Percentiles rank a stretch among this genome's conserved stretches.
phyloP scores from a whole-genome alignment of 169 alveolate genomes.

The Plasmodium billcollinsi region DNA sequence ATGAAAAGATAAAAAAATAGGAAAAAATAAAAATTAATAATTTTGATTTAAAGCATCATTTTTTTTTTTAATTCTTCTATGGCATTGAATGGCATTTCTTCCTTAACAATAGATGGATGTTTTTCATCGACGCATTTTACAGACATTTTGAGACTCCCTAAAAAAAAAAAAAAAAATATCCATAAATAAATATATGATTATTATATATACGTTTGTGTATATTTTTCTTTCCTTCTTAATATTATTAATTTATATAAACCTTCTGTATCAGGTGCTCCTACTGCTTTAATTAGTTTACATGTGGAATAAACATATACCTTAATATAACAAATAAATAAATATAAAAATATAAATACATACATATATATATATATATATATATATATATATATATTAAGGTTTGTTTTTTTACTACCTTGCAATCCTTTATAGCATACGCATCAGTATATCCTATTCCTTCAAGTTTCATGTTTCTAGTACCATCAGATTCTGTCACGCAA shows the following conservation, averaged over 20 bases:
- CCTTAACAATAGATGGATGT: conserved; percentile 44
- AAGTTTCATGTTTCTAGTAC: conserved; percentile 57
- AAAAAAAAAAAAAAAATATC: neutral
- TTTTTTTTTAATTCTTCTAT: conserved; percentile 23
- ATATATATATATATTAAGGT: neutral
- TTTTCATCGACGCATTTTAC: conserved; percentile 62
- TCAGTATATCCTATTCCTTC: conserved; percentile 77
- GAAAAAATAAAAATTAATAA: neutral
- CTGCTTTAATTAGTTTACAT: conserved; percentile 50
- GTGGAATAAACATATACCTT: conserved; percentile 46
- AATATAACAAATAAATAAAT: conserved; percentile 5
- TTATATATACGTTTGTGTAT: neutral
- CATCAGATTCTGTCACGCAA: conserved; percentile 32
- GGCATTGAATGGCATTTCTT: conserved; percentile 21
- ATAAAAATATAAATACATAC: neutral
- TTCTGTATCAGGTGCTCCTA: conserved; percentile 47
- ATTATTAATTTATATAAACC: conserved; percentile 21
- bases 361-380: conserved; percentile 22
- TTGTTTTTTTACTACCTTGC: conserved; percentile 23
- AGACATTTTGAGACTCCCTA: conserved; percentile 36
- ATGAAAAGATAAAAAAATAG: neutral
- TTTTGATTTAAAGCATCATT: conserved; percentile 3
- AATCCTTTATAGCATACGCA: conserved; percentile 20
- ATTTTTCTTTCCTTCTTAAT: neutral
- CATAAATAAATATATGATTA: too few relatives aligned